phyloP scores from a whole-genome alignment of 2,329 filamentous ascomycete genomes.

The Sporothrix inflata region DNA sequence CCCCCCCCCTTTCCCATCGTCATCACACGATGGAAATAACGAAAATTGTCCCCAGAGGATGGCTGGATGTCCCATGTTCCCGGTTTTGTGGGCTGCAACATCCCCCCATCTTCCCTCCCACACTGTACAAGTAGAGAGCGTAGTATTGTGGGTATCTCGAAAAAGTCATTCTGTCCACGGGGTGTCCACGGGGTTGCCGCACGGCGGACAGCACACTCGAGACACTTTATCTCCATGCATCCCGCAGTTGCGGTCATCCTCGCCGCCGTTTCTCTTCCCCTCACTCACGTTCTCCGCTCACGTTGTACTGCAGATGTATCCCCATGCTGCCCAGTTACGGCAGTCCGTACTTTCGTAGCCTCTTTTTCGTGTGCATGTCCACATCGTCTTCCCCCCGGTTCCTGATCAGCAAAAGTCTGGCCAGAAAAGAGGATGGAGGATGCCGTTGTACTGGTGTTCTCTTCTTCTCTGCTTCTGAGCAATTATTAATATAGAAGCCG shows the following conservation, averaged over 20 bases:
- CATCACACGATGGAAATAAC: neutral
- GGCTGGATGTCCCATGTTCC: neutral
- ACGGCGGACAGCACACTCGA: neutral
- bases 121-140: neutral
- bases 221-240: neutral
- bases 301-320: slow-evolving; percentile 10
- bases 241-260: slow-evolving; percentile 2
- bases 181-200: neutral
- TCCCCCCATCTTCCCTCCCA: neutral
- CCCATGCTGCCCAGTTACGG: neutral
- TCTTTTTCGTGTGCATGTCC: neutral
- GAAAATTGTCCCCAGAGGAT: too few species aligned
- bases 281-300: neutral
- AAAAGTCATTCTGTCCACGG: neutral
- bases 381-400: neutral
- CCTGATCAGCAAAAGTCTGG: neutral
- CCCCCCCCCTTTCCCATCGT: neutral
- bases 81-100: slow-evolving; percentile 7
- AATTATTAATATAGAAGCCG: neutral
- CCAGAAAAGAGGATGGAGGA: neutral
- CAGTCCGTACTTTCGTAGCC: neutral
- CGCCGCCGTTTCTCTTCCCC: neutral
- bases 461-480: neutral
- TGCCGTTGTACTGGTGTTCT: neutral
- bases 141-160: neutral